Conservation (phyloP, 371 early-diverging fungal species). For the Quaeritorhiza haematococci region DNA sequence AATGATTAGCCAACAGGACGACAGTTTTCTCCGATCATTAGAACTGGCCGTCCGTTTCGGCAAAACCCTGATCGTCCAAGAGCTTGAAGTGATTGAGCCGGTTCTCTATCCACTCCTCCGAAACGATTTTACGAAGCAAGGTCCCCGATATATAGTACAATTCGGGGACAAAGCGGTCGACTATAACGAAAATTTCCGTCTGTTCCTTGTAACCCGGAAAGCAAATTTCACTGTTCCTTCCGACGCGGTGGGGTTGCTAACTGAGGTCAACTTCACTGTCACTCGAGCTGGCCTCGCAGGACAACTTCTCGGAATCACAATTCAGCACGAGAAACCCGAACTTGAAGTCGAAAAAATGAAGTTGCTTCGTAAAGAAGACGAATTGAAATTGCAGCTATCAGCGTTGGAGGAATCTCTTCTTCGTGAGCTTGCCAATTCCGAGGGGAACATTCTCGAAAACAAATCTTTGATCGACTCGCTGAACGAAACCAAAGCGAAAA, state of each 20-base stretch:
- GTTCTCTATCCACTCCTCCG: conserved; percentile 37
- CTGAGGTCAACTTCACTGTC: conserved; percentile 45
- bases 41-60: conserved; percentile 54
- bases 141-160: conserved; percentile 40
- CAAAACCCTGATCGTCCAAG: conserved; percentile 46
- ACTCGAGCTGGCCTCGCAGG: conserved; percentile 44
- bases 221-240: conserved; percentile 30
- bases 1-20: conserved; percentile 42
- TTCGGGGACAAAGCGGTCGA: conserved; percentile 48
- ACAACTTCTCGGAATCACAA: conserved; percentile 43
- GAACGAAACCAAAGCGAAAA: conserved; percentile 55
- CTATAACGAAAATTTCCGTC: conserved; percentile 38
- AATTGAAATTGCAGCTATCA: conserved; percentile 57
- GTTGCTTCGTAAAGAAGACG: conserved; percentile 44
- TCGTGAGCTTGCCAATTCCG: conserved; percentile 47
- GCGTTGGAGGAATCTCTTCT: conserved; percentile 54
- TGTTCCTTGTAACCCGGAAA: conserved; percentile 36
- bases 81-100: conserved; percentile 27
- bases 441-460: conserved; percentile 53
- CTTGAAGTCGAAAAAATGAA: conserved; percentile 44
- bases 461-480: conserved; percentile 46
- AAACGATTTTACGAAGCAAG: conserved; percentile 39
- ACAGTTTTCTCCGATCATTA: conserved; percentile 36
- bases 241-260: conserved; percentile 29
- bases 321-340: conserved; percentile 48